Conservation (phyloP, 2,329 filamentous ascomycete species). For the Calonectria ilicicola region DNA sequence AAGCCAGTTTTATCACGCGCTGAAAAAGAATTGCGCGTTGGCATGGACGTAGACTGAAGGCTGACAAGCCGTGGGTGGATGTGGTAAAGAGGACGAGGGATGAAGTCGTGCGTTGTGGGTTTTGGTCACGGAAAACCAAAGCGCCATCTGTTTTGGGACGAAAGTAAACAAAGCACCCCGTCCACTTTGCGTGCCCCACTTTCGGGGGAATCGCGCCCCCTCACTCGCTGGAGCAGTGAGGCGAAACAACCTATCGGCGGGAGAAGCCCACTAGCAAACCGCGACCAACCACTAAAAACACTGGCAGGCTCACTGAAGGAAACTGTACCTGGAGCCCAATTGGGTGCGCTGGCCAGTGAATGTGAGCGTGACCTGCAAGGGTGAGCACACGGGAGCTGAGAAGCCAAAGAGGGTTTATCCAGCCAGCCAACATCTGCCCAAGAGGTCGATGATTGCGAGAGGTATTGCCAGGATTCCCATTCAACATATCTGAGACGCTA, state of each 20-base stretch:
- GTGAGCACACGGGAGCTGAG: not conserved
- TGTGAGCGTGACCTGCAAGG: constrained; percentile 5
- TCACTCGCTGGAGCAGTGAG: constrained; percentile 7
- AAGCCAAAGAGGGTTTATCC: not conserved
- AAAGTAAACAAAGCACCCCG: constrained; percentile 50
- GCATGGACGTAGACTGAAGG: constrained; percentile 27
- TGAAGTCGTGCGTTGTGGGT: constrained; percentile 36
- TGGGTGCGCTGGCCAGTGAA: constrained; percentile 11
- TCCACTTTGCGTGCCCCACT: constrained; percentile 7
- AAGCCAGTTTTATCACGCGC: constrained; percentile 28
- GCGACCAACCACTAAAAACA: constrained; percentile 17
- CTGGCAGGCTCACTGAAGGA: not conserved
- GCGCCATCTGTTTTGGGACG: constrained; percentile 45
- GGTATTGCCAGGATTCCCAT: not conserved
- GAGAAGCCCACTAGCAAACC: constrained; percentile 7
- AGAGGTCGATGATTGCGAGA: not conserved
- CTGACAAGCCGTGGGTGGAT: constrained; percentile 19
- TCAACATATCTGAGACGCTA: not conserved
- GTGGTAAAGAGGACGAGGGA: constrained; percentile 30
- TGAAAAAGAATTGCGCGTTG: constrained; percentile 27
- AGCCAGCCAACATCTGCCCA: not conserved
- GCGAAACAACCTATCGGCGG: constrained; percentile 1
- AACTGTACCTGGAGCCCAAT: not conserved
- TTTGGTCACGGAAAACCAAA: constrained; percentile 33
- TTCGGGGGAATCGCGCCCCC: not conserved